These are phyloP conservation scores for Pseudopediastrum boryanum DNA, from an alignment of 139 green algal genomes.

Conservation along the genomic window DNA sequence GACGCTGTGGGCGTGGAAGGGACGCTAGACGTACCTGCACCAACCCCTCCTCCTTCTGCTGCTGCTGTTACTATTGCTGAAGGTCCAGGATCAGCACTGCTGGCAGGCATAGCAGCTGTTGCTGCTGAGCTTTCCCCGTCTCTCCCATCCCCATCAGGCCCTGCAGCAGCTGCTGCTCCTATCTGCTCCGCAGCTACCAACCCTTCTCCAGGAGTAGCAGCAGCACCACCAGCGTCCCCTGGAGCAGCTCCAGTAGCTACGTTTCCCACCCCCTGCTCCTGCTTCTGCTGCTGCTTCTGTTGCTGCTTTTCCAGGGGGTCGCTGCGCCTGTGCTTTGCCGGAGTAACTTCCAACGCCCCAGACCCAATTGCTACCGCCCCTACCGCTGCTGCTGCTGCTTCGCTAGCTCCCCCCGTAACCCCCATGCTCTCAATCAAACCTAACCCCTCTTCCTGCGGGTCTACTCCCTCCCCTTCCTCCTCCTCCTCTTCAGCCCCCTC, in stretches of 20 bases:
- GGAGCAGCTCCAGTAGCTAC: not conserved
- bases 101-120: no score
- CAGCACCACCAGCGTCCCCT: not conserved
- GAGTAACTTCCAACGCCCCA: no score
- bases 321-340: not conserved
- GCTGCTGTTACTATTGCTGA: not conserved
- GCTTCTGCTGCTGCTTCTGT: not conserved
- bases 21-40: no score
- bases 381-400: not conserved
- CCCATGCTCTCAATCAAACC: no score
- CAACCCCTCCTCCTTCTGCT: not conserved
- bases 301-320: no score
- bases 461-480: no score
- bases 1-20: no score
- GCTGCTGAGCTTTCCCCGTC: no score
- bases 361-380: not conserved
- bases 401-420: not conserved
- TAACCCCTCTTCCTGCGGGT: no score
- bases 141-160: no score
- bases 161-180: no score
- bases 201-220: not conserved
- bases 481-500: no score
- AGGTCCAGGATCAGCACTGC: not conserved
- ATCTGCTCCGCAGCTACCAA: not conserved
- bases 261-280: not conserved